Evolutionary conservation across 2,329 filamentous ascomycete species (phyloP).

Genomic region (Fusarium neocosmosporiellum): DNA sequence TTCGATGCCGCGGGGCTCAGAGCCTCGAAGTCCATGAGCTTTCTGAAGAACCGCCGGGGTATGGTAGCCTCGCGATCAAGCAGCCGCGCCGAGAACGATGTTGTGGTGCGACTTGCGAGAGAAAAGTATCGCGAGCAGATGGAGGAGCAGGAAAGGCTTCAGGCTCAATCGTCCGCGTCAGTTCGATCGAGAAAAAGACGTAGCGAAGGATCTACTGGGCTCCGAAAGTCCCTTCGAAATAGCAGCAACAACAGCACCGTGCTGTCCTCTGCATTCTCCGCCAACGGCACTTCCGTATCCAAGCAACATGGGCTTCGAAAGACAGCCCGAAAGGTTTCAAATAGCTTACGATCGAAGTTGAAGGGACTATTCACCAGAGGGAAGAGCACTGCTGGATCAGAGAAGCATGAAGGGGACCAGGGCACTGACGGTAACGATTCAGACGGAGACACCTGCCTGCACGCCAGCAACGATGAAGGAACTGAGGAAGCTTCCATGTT

Average conservation of each 20-base stretch:
- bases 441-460: slow-evolving; percentile 46
- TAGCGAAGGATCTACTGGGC: slow-evolving; percentile 48
- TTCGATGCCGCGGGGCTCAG: slow-evolving; percentile 46
- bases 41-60: slow-evolving; percentile 53
- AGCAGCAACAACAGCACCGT: slow-evolving; percentile 55
- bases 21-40: slow-evolving; percentile 67
- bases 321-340: slow-evolving; percentile 71
- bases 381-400: slow-evolving; percentile 31
- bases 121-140: slow-evolving; percentile 51
- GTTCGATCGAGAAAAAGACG: slow-evolving; percentile 54
- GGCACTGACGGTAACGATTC: slow-evolving; percentile 28
- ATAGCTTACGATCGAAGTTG: slow-evolving; percentile 69
- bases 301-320: slow-evolving; percentile 54
- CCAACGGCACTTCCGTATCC: slow-evolving; percentile 31
- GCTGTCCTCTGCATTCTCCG: slow-evolving; percentile 47
- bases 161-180: slow-evolving; percentile 57
- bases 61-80: slow-evolving; percentile 29
- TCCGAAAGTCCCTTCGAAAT: slow-evolving; percentile 63
- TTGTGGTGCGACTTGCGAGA: slow-evolving; percentile 50
- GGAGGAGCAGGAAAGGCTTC: slow-evolving; percentile 50
- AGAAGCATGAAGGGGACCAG: slow-evolving; percentile 10
- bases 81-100: slow-evolving; percentile 45
- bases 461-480: slow-evolving; percentile 48
- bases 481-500: slow-evolving; percentile 59
- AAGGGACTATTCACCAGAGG: slow-evolving; percentile 55